Percentiles rank a stretch among this genome's conserved stretches.
phyloP scores from a whole-genome alignment of 2,329 filamentous ascomycete genomes.

The Didymella keratinophila region DNA sequence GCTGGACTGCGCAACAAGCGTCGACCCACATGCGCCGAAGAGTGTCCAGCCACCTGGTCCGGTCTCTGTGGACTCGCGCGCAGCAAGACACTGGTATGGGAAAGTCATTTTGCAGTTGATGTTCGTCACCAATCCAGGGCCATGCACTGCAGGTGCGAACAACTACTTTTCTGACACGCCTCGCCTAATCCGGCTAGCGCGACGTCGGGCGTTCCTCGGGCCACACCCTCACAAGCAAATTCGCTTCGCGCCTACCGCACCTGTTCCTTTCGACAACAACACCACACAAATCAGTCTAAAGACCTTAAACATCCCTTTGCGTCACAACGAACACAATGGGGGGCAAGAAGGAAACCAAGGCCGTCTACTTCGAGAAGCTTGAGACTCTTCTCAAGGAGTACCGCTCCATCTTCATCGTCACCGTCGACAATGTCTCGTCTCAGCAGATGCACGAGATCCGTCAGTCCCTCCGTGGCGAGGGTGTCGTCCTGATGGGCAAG shows the following conservation, averaged over 20 bases:
- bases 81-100: conserved; percentile 54
- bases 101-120: conserved; percentile 33
- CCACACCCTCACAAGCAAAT: conserved; percentile 40
- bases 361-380: conserved; percentile 99
- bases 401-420: conserved; percentile 97
- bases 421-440: conserved; percentile 94
- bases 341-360: conserved; percentile 95
- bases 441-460: conserved; percentile 99
- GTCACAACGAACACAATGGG: conserved; percentile 91
- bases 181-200: conserved; percentile 27
- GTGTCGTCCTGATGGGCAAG: conserved; percentile 96
- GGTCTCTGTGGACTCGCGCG: conserved; percentile 25
- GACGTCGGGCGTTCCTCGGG: conserved; percentile 24
- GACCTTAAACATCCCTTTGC: conserved; percentile 99
- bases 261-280: conserved; percentile 32
- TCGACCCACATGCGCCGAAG: conserved; percentile 76
- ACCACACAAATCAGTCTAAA: conserved; percentile 53
- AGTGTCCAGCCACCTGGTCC: conserved; percentile 58
- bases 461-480: conserved; percentile 85
- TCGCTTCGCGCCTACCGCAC: too few relatives aligned
- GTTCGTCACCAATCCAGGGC: conserved; percentile 7
- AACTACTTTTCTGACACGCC: conserved; percentile 19
- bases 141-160: conserved; percentile 16
- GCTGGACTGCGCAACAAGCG: conserved; percentile 63
- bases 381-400: conserved; percentile 96